Base-by-base conservation (phyloP, 2,329 filamentous ascomycete genomes). In the Nothopassalora personata region DNA sequence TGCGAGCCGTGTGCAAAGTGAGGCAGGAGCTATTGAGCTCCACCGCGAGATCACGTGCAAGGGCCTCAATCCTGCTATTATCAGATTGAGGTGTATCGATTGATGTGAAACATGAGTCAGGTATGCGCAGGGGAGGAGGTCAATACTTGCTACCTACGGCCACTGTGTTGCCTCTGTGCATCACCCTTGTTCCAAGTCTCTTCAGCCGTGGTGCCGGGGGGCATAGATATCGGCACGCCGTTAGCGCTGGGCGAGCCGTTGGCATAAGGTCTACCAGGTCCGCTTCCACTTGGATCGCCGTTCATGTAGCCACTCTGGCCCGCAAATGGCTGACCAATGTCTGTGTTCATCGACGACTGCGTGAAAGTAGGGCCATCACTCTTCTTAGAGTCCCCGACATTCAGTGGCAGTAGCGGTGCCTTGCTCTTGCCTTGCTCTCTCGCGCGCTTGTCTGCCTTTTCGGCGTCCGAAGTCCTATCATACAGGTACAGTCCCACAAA, bases 401-500 rank as follows among this genome's bases (percentile, higher is more conserved):
- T 76, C 1, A 92, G 76, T 0, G 91, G 91, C 30, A 96, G 77
- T 15, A 96, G 73, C 1, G 86, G 79, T 9, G 82, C 79, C 34
- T 79, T 78, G 19, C 81, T 81, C 69, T 90, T 83, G 67, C 86
- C 83, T 65, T 82, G 75, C 7, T 79, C 75, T 59, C 80, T 80
- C 3, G 90, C 91, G 64, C 87, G 87, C 66, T 88, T 86, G 71
- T 97, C 92, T 34, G 90, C 91, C 72, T 92, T 92, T 70, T 90
- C 91, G 66, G 88, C 88, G 71, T 95, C 88, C 69, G 86, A 92
- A 18, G 91, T 96, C 60, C 94, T 87, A 74, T 99, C 94, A 74
- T 99, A 99, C 45, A 99, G 83, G 72, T 97, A 99, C 13, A 99
- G 81, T 0, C 94, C 94, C 31, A 96, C 68, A 71, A 97, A 96